Evolutionary conservation across 352 stramenopile genomes (phyloP).

Genomic region (Phytophthora syringae): DNA sequence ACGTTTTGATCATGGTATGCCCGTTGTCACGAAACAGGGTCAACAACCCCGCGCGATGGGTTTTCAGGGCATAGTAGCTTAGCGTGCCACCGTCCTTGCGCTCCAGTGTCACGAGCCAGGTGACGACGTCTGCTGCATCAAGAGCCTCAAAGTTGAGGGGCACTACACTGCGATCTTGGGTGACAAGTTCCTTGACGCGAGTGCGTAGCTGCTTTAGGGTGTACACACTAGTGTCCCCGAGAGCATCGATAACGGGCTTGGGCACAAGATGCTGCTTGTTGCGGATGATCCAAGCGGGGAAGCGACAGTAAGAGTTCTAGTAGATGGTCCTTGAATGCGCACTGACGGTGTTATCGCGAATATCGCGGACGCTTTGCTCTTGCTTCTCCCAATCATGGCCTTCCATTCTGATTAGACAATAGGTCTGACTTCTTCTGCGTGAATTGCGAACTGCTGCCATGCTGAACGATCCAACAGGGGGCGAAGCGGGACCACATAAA

Average conservation of each 20-base stretch:
- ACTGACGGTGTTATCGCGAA: conserved; percentile 11
- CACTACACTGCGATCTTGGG: neutral
- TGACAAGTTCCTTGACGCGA: neutral
- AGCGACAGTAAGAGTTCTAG: conserved; percentile 17
- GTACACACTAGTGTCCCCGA: neutral
- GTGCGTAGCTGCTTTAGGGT: neutral
- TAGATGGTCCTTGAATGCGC: conserved; percentile 7
- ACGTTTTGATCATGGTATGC: neutral
- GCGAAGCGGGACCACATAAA: neutral
- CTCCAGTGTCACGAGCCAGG: neutral
- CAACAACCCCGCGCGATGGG: neutral
- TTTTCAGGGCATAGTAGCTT: neutral
- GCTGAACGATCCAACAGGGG: neutral
- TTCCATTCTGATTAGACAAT: conserved; percentile 2
- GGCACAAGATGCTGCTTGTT: neutral
- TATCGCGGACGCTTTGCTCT: conserved; percentile 4
- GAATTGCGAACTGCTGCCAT: conserved; percentile 4
- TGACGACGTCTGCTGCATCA: neutral
- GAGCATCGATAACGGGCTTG: neutral
- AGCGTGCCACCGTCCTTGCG: neutral
- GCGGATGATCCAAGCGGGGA: conserved; percentile 1
- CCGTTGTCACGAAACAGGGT: neutral
- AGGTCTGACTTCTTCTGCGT: conserved; percentile 2
- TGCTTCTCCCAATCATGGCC: conserved; percentile 1
- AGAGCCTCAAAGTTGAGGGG: neutral